A percentile compares a stretch with the other conserved stretches of the same genome.
These are phyloP conservation scores for Fusarium pseudograminearum DNA, from an alignment of 2,329 filamentous ascomycete species.

Conservation along the genomic window DNA sequence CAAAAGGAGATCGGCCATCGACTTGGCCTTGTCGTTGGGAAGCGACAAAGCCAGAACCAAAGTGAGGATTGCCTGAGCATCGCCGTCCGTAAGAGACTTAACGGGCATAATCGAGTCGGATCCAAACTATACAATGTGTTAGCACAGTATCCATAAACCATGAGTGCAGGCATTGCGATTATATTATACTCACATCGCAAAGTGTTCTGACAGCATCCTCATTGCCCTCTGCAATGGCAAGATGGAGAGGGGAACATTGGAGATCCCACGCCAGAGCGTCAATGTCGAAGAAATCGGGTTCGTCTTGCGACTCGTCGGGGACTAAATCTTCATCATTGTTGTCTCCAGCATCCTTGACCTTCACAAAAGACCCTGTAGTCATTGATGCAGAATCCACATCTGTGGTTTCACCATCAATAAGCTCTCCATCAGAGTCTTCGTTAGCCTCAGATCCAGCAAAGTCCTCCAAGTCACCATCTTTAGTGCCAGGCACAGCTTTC, in stretches of 20 bases:
- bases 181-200: constrained; percentile 62
- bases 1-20: constrained; percentile 74
- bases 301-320: constrained; percentile 68
- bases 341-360: constrained; percentile 64
- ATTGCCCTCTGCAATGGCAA: constrained; percentile 81
- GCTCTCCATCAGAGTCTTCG: constrained; percentile 58
- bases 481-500: constrained; percentile 3
- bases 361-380: constrained; percentile 80
- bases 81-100: constrained; percentile 69
- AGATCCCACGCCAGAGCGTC: constrained; percentile 85
- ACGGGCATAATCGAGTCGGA: constrained; percentile 81
- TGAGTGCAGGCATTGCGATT: not conserved
- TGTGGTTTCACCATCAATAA: constrained; percentile 60
- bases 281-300: constrained; percentile 84
- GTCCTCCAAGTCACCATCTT: constrained; percentile 8
- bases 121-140: constrained; percentile 69
- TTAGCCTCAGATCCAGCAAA: constrained; percentile 21
- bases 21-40: constrained; percentile 70
- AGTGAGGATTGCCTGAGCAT: constrained; percentile 73
- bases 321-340: constrained; percentile 54
- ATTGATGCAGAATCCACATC: constrained; percentile 60
- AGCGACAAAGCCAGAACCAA: constrained; percentile 76
- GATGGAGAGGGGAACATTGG: constrained; percentile 78
- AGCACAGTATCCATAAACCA: constrained; percentile 1
- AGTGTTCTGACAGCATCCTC: constrained; percentile 75